A percentile compares a stretch with the other conserved stretches of the same genome.
Conservation (phyloP, 1,284 basidiomycete species). For the Puccinia novopanici region DNA sequence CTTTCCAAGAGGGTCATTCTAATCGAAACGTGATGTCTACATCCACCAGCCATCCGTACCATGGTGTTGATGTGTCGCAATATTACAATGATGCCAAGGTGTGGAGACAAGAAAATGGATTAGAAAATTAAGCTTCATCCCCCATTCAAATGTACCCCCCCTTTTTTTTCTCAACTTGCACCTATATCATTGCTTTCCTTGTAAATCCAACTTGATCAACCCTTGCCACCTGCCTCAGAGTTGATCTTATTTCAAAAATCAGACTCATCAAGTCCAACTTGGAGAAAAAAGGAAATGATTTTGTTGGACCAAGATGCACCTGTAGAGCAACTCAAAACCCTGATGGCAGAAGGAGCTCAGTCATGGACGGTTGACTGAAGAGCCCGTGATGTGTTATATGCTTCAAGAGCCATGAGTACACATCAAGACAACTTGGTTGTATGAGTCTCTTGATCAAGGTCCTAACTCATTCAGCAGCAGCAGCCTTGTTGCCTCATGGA, state of each 20-base stretch:
- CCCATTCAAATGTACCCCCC: neutral
- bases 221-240: neutral
- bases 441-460: no score
- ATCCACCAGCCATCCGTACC: conserved; percentile 44
- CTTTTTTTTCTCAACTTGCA: neutral
- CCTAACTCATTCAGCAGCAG: no score
- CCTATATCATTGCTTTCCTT: neutral
- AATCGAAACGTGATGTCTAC: neutral
- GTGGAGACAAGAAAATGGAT: conserved; percentile 44
- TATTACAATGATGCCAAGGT: conserved; percentile 46
- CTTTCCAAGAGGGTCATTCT: neutral
- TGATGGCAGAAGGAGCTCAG: no score
- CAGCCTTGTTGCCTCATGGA: no score
- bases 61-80: conserved; percentile 48
- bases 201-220: conserved; percentile 6
- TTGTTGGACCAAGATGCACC: no score
- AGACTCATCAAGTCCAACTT: no score
- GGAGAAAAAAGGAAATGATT: no score
- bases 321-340: no score
- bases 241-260: neutral
- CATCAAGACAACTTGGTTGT: no score
- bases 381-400: no score
- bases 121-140: conserved; percentile 40
- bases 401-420: no score
- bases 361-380: no score